Percentiles rank a stretch among this genome's conserved stretches.
phyloP scores from a whole-genome alignment of 2,329 filamentous ascomycete species.

The Ceratocystis diversiconidia region DNA sequence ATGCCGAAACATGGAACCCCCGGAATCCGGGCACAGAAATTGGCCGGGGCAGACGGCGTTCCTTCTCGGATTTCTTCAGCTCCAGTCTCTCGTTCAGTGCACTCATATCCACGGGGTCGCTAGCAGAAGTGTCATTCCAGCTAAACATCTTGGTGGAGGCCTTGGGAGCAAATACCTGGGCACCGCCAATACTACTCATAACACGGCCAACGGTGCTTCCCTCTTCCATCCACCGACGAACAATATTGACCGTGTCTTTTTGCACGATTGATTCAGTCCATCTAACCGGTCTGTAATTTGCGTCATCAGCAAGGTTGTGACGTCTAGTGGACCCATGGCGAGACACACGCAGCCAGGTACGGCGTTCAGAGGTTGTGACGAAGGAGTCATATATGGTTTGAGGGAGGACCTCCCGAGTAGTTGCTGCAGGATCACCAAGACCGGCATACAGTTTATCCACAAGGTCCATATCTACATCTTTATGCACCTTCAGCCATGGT shows the following conservation, averaged over 20 bases:
- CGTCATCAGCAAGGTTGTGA: conserved; percentile 42
- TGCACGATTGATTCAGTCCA: conserved; percentile 44
- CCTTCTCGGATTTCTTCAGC: conserved; percentile 23
- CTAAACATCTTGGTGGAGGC: conserved; percentile 21
- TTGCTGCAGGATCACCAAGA: conserved; percentile 24
- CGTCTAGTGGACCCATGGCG: conserved; percentile 44
- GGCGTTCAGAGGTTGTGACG: conserved; percentile 41
- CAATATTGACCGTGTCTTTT: conserved; percentile 40
- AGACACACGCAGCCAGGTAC: conserved; percentile 51
- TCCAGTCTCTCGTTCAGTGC: conserved; percentile 17
- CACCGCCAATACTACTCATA: conserved; percentile 27
- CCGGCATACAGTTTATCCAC: conserved; percentile 20
- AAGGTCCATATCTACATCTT: conserved; percentile 14
- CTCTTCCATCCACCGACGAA: conserved; percentile 52
- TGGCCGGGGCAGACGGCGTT: conserved; percentile 24
- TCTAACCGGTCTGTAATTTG: conserved; percentile 43
- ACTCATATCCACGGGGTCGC: conserved; percentile 19
- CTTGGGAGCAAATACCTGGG: conserved; percentile 39
- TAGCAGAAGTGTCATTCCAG: conserved; percentile 18
- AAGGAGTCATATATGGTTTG: conserved; percentile 40
- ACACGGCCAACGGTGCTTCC: conserved; percentile 25
- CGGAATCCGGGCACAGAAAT: conserved; percentile 19
- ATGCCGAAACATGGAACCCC: conserved; percentile 17
- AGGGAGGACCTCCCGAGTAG: conserved; percentile 26
- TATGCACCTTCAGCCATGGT: not conserved